Evolutionary conservation across 2,329 filamentous ascomycete species (phyloP).

Genomic region (Thielaviopsis punctulata): DNA sequence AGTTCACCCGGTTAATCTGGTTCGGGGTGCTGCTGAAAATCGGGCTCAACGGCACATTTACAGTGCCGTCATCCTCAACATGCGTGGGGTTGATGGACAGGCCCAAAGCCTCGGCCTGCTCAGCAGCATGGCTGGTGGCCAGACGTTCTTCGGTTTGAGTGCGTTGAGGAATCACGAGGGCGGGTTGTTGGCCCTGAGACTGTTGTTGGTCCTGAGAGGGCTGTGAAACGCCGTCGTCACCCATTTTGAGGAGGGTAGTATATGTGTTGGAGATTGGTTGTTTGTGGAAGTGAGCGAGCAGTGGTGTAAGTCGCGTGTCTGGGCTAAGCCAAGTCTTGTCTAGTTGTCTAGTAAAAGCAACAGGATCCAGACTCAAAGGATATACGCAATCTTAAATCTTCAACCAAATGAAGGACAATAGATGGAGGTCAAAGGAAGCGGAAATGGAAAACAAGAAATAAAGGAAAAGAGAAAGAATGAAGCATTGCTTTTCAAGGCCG

Average conservation of each 20-base stretch:
- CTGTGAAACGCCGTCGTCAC: conserved; percentile 8
- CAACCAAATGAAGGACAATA: background rate
- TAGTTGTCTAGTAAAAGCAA: background rate
- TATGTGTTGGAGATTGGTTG: background rate
- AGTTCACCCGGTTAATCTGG: conserved; percentile 9
- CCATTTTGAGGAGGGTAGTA: conserved; percentile 1
- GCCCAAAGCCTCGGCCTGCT: conserved; percentile 6
- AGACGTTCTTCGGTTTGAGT: conserved; percentile 5
- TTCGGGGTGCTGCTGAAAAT: conserved; percentile 10
- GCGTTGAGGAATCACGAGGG: conserved; percentile 1
- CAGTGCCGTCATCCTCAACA: conserved; percentile 2
- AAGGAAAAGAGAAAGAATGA: too few relatives aligned
- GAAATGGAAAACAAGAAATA: too few relatives aligned
- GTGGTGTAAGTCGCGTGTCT: background rate
- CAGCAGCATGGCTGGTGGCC: conserved; percentile 5
- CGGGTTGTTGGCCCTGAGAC: background rate
- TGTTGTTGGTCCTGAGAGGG: background rate
- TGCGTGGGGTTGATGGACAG: conserved; percentile 9
- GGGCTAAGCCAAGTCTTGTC: too few relatives aligned
- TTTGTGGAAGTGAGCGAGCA: background rate
- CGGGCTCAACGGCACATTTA: conserved; percentile 7
- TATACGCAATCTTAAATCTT: background rate
- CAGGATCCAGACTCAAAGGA: background rate
- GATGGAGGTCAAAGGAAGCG: background rate
- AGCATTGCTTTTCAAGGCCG: too few relatives aligned